These are phyloP conservation scores for Alternaria brassicae DNA, from an alignment of 2,329 filamentous ascomycete species.

Conservation along the genomic window DNA sequence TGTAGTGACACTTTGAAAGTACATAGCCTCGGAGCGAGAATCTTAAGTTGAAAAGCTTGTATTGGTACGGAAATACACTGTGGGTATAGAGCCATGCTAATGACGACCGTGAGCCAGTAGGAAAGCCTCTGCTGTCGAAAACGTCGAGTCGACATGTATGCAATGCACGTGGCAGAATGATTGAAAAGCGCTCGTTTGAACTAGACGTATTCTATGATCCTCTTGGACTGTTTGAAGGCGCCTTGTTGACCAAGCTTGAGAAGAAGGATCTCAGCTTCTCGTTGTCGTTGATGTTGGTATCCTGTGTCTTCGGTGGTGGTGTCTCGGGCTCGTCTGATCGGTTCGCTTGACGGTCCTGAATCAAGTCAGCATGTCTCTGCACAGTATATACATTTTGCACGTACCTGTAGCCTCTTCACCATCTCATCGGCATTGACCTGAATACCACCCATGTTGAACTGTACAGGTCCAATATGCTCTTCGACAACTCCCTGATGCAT, in stretches of 20 bases:
- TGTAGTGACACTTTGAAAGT: background rate
- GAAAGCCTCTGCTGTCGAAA: constrained; percentile 4
- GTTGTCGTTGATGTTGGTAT: constrained; percentile 48
- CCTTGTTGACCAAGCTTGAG: constrained; percentile 48
- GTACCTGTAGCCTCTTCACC: constrained; percentile 82
- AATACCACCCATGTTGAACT: constrained; percentile 98
- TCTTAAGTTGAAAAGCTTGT: constrained; percentile 2
- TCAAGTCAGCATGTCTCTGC: constrained; percentile 15
- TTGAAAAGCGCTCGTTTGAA: background rate
- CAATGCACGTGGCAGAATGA: background rate
- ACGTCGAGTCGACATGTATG: constrained; percentile 2
- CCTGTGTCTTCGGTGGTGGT: constrained; percentile 34
- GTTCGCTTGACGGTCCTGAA: constrained; percentile 48
- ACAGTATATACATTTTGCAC: background rate
- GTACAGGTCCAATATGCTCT: constrained; percentile 85
- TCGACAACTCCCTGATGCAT: constrained; percentile 51
- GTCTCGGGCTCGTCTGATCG: constrained; percentile 39
- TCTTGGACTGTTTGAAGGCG: constrained; percentile 36
- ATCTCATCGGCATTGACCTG: constrained; percentile 95
- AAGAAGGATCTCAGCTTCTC: constrained; percentile 52
- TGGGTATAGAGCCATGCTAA: constrained; percentile 35
- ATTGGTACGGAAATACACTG: constrained; percentile 24
- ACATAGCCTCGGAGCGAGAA: background rate
- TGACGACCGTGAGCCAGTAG: constrained; percentile 12
- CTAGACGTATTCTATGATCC: constrained; percentile 13